Conservation (phyloP, 495 filamentous ascomycete species). For the Penicillium paradoxum region DNA sequence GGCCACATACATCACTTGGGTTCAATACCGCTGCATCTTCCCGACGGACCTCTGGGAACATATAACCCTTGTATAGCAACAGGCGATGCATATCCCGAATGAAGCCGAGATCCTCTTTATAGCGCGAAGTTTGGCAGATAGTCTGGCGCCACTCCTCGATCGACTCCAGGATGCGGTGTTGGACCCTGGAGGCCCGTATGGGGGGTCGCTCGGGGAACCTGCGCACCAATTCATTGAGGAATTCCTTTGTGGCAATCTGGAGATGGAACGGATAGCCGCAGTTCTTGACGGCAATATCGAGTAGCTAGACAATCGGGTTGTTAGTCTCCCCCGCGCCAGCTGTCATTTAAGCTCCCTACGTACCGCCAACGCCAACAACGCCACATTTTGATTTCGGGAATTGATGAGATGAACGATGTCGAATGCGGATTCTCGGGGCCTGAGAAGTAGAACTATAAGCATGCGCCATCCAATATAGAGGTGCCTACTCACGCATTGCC, state of each 20-base stretch:
- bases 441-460: slow-evolving; percentile 21
- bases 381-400: slow-evolving; percentile 91
- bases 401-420: slow-evolving; percentile 94
- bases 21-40: slow-evolving; percentile 98
- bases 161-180: slow-evolving; percentile 87
- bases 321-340: slow-evolving; percentile 23
- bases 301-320: slow-evolving; percentile 52
- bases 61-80: slow-evolving; percentile 92
- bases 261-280: slow-evolving; percentile 99
- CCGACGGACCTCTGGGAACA: slow-evolving; percentile 82
- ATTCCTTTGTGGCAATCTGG: slow-evolving; percentile 97
- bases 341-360: slow-evolving; percentile 18
- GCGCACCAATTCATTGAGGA: slow-evolving; percentile 95
- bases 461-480: slow-evolving; percentile 11
- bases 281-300: slow-evolving; percentile 99
- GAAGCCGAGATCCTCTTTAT: slow-evolving; percentile 94
- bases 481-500: slow-evolving; percentile 67
- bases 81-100: slow-evolving; percentile 98
- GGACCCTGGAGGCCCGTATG: slow-evolving; percentile 76
- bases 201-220: slow-evolving; percentile 93
- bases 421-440: slow-evolving; percentile 89
- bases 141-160: slow-evolving; percentile 99
- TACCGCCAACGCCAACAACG: slow-evolving; percentile 76
- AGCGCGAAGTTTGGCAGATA: slow-evolving; percentile 94
- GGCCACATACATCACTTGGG: slow-evolving; percentile 80